Base-by-base conservation (phyloP, 768 basidiomycete genomes). In the Sutorius australiensis region DNA sequence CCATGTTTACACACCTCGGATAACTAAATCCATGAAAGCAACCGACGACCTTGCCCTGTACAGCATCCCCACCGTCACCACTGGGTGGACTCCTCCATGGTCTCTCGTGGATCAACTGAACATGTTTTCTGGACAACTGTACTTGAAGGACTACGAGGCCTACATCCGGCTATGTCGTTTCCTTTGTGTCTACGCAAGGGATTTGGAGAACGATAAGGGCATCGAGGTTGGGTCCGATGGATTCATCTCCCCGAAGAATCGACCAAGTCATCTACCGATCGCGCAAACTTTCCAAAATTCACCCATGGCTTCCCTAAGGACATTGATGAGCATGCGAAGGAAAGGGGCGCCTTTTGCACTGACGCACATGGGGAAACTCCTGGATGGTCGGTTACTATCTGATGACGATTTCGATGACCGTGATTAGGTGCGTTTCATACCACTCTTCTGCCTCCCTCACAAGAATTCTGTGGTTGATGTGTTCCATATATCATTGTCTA, bases 301-400 rank as follows among this genome's bases (percentile, higher is more conserved):
- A 21, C 77, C 75, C 5, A 17, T 78, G 1, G 38, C 51, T 10
- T 64, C 67, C 12, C 21, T 71, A 46, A 56, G 48, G 37, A 48
- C 21, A 6, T 41, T 68, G 41, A 49, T 65, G 7, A 17, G 52
- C 11, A 51, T 72, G 37, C 69, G 76, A 6, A 68, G 77, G 59
- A 79, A 75, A 48, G 76, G 75, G 6, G 59, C 69, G 61, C 51
- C 59, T 11, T 79, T 68, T 55, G 43, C 57, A 13, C 44, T 44
- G 33, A 78, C 77, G 5, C 76, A 79, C 53, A 59, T 77, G 58
- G 77, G 78, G 2, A 71, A 71, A 40, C 62, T 78, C 28, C 37
- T 79, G 27, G 54, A 67, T 37, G 67, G 61, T 27, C 60, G 61
- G 21, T 19, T 51, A 2, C 55, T 75, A 38, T 57, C 51, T 0